Base-by-base conservation (phyloP, 331 rosid genomes). In the Malus hybrid region DNA sequence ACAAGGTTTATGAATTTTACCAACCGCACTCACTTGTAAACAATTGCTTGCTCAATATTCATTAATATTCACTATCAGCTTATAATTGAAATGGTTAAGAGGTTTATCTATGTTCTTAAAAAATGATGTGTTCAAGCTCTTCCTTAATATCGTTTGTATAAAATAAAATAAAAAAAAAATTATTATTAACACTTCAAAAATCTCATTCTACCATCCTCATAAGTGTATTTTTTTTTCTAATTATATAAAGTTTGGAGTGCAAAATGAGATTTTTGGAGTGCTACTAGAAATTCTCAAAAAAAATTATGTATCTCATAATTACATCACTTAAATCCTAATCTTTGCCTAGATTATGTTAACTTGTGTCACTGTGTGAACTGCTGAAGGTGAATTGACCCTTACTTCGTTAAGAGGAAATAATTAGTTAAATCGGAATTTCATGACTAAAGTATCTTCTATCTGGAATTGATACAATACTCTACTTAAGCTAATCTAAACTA, bases 21-120 rank as follows among this genome's bases (percentile, higher is more conserved):
- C 78, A 74, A 52, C 59, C 65, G 2, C 77, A 73, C 77, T 73
- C 10, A 28, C 52, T 61, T 28, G 14, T 18, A 46, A 42, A 69
- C 48, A 52, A 44, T 62, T 61, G 69, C 46, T 61, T 61, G 31
- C 70, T 32, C 7, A 73, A 42, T 46, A 68, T 44, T 73, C 61
- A 24, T 3, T 39, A 73, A 20, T 62, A 39, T 24, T 73, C 48
- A 5, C 57, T 0, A 52, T 52, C 9, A 52, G 19, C 57, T 6
- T 52, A 16, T 16, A 52, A 18, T 18, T 52, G 1, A 52, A 6
- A 16, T 16, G 9, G 4, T 6, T 52, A 16, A 2, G 10, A 16
- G 57, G 3, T 52, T 0, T 15, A 50, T 50, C 56, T 0, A 5
- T 2, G 56, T 18, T 16, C 20, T 52, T 0, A 0, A 39, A 24